phyloP scores from a whole-genome alignment of 805 yeast genomes.

The Ogataea ganodermae region DNA sequence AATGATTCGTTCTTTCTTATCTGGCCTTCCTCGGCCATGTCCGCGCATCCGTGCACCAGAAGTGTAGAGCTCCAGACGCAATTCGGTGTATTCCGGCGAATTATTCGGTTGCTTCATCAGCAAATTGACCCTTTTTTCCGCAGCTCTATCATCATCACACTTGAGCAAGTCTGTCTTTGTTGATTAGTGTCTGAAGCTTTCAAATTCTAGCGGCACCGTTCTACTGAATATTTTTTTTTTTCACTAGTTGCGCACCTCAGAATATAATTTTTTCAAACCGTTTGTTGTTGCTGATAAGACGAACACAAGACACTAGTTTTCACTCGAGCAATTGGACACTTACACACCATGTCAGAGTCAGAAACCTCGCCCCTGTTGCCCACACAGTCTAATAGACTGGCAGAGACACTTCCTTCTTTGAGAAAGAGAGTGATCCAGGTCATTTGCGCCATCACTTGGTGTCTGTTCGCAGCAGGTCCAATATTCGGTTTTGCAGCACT shows the following conservation, averaged over 20 bases:
- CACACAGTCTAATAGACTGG: conserved; percentile 5
- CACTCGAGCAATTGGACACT: not conserved
- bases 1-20: too few relatives aligned
- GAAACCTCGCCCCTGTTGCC: conserved; percentile 31
- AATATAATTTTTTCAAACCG: not conserved
- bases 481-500: conserved; percentile 95
- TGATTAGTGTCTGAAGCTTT: too few relatives aligned
- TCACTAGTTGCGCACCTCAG: not conserved
- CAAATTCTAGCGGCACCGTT: too few relatives aligned
- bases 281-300: conserved; percentile 5
- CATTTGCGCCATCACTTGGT: conserved; percentile 79
- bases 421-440: conserved; percentile 52
- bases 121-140: too few relatives aligned
- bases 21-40: not conserved
- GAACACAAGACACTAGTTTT: not conserved
- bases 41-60: conserved; percentile 2
- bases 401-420: conserved; percentile 26
- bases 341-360: conserved; percentile 17
- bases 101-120: not conserved
- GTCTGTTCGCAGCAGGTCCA: conserved; percentile 89
- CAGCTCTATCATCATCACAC: too few relatives aligned
- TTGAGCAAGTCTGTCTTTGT: too few relatives aligned
- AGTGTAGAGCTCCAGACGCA: not conserved
- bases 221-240: not conserved
- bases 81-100: not conserved